Evolutionary conservation across 1,284 basidiomycete genomes (phyloP).

Genomic region (Papiliotrema flavescens): DNA sequence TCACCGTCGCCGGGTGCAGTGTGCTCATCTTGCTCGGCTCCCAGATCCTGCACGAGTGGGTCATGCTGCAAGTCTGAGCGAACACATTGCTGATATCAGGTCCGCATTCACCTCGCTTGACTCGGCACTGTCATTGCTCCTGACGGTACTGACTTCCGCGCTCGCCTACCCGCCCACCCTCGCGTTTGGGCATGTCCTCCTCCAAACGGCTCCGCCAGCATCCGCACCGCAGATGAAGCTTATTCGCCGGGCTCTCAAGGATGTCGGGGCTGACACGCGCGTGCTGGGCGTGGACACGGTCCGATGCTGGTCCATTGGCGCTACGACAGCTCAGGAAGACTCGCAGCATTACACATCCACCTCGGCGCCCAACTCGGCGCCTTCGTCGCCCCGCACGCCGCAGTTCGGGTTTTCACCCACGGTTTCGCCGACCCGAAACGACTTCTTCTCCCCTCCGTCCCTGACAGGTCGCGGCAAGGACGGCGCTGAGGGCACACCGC

Average conservation of each 20-base stretch:
- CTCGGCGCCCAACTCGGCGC: neutral
- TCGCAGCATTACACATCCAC: neutral
- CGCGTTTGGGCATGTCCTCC: constrained; percentile 71
- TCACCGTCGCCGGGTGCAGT: constrained; percentile 45
- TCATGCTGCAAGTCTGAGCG: constrained; percentile 11
- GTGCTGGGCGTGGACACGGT: constrained; percentile 37
- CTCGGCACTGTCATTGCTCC: constrained; percentile 66
- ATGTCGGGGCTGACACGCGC: constrained; percentile 54
- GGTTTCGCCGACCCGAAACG: neutral
- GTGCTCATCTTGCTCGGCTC: constrained; percentile 47
- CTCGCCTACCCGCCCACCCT: constrained; percentile 75
- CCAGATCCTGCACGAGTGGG: constrained; percentile 55
- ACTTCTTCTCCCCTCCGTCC: neutral
- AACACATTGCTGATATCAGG: constrained; percentile 30
- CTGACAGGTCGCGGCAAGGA: neutral
- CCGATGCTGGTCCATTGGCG: constrained; percentile 39
- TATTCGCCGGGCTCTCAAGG: constrained; percentile 71
- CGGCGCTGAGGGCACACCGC: constrained; percentile 4
- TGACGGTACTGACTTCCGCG: constrained; percentile 71
- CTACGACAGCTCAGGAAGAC: constrained; percentile 18
- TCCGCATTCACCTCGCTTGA: constrained; percentile 62
- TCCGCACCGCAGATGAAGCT: constrained; percentile 68
- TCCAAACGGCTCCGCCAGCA: constrained; percentile 74
- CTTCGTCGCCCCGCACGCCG: neutral
- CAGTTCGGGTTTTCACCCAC: neutral